Base-by-base conservation (phyloP, 176 grass and related monocot genomes). In the Paspalum vaginatum region DNA sequence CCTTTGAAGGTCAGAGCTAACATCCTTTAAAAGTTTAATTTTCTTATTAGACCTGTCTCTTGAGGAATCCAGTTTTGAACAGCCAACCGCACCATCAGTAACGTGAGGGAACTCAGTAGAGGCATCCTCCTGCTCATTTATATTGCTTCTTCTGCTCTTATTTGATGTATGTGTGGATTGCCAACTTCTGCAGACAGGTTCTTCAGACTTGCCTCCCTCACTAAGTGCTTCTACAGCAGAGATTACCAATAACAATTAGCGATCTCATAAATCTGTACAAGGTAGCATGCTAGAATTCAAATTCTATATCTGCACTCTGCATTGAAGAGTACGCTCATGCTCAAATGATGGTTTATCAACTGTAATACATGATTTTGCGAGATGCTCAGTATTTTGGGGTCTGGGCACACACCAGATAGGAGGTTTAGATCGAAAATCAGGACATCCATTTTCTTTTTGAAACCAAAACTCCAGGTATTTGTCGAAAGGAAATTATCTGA, bases 141-240 rank as follows among this genome's bases (percentile, higher is more conserved):
- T 86, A 67, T 92, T 78, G 57, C 13, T 53, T 83, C 65, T 80
- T 79, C 43, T 42, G 1, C 13, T 6, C 37, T 72, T 75, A 61
- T 15, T 71, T 76, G 86, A 86, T 83, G 61, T 66, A 80, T 70
- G 76, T n/a, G 44, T 44, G 6, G 8, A n/a, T 46, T 50, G 77
- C 66, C 51, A 54, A 69, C 77, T 77, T 81, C 45, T 75, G 20
- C 59, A 61, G 9, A 57, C 68, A 58, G 75, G 43, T 85, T 83
- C 42, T 43, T 75, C 70, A 26, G 17, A 47, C 21, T 85, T 89
- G 79, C 4, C n/a, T n/a, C n/a, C 50, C 38, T 77, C 37, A 44
- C 60, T 70, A 75, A 80, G 57, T 88, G 69, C 20, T 56, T 75
- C 82, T 73, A 86, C 83, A 66, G 16, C 83, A 86, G 75, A 79